Percentiles rank a stretch among this genome's conserved stretches.
Evolutionary conservation across 1,139 yeast species (phyloP).

Genomic region (Magnusiomyces clavatus): DNA sequence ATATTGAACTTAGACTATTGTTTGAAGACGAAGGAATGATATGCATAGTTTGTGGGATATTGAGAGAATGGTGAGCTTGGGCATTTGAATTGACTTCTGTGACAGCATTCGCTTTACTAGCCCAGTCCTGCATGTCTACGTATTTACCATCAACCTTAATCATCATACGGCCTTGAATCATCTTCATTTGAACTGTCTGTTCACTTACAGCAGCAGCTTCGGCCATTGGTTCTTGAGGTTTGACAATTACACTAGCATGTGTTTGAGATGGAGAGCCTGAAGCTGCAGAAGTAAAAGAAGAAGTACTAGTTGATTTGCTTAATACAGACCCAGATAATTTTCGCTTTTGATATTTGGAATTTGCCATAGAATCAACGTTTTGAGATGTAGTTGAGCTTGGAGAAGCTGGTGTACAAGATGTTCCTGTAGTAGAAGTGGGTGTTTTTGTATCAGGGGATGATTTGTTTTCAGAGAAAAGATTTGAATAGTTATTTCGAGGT

Average conservation of each 20-base stretch:
- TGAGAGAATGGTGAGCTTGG: conserved; percentile 4
- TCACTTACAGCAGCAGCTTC: conserved; percentile 5
- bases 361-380: background rate
- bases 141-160: conserved; percentile 23
- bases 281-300: background rate
- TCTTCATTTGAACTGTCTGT: conserved; percentile 24
- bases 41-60: conserved; percentile 1
- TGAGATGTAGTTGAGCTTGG: conserved; percentile 4
- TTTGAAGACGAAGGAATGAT: conserved; percentile 1
- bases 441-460: conserved; percentile 1
- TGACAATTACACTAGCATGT: conserved; percentile 1
- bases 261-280: conserved; percentile 1
- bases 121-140: conserved; percentile 32
- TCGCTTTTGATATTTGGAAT: background rate
- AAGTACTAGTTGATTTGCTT: conserved; percentile 2
- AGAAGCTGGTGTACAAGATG: conserved; percentile 1
- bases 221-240: conserved; percentile 1
- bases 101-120: conserved; percentile 19
- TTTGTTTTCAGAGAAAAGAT: background rate
- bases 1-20: background rate
- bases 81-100: background rate
- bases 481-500: background rate
- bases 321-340: too few relatives aligned
- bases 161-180: conserved; percentile 28
- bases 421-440: background rate